Base-by-base conservation (phyloP, 2,329 filamentous ascomycete species). In the Trichoderma gracile region DNA sequence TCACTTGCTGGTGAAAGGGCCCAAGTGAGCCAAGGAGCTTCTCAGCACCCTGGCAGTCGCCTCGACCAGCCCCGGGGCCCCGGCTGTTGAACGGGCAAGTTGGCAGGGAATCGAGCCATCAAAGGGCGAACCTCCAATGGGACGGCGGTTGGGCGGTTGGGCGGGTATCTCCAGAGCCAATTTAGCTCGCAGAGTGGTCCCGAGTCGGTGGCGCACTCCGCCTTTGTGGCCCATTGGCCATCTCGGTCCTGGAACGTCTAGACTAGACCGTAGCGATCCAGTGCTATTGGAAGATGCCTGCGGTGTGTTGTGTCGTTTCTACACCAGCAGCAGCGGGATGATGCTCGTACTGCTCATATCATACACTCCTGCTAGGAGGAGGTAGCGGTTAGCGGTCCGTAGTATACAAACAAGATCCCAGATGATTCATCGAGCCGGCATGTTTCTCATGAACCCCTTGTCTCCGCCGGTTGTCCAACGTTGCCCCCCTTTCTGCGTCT, bases 101-200 rank as follows among this genome's bases (percentile, higher is more conserved):
- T 38, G 10, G 33, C 33, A 38, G 9, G 58, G 46, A 54, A 25
- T 19, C 25, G 40, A 62, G 47, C 58, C n/a, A 45, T 54, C 49
- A 38, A 33, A 62, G 58, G 58, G 49, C 42, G 55, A 54, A 54
- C 46, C 57, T 46, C 58, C 40, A 62, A 62, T 62, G 14, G 30
- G 47, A 61, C n/a, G 30, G 58, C 58, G 58, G 49, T 40, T 62
- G 53, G 30, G 58, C 58, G 58, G 49, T 40, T 62, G 53, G 30
- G 58, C 58, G 58, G 49, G 49, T 62, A 62, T 62, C 58, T 62
- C 47, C 58, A 62, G 40, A 53, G 58, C 58, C 40, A 62, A 62
- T 54, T 54, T 62, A 62, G 58, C 47, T 60, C 46, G 33, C 30
- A 60, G 57, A 43, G 47, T 60, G 58, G 58, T 53, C 40, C 49